Evolutionary conservation across 2,329 filamentous ascomycete species (phyloP).

Genomic region (Pseudocercospora pini-densiflorae): DNA sequence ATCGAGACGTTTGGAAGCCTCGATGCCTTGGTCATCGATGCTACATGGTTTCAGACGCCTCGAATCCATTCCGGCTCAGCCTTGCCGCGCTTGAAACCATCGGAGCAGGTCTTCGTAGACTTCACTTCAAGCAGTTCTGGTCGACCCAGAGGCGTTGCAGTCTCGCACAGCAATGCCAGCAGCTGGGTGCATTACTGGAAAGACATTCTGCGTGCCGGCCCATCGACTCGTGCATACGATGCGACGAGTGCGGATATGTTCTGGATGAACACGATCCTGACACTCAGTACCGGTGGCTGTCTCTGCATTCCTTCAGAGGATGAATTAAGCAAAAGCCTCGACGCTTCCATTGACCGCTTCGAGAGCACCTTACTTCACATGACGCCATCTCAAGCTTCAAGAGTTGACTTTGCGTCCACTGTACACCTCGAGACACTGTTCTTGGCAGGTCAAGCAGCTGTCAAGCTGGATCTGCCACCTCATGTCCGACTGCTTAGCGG

Average conservation of each 20-base stretch:
- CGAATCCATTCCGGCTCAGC: background rate
- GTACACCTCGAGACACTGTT: background rate
- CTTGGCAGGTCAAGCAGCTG: background rate
- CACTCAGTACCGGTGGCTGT: background rate
- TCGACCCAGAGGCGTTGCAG: background rate
- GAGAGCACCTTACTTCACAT: background rate
- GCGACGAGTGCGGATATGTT: background rate
- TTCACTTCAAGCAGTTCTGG: background rate
- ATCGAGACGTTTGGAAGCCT: background rate
- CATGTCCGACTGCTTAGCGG: background rate
- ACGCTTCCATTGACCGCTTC: background rate
- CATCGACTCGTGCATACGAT: constrained; percentile 1
- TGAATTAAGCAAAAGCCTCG: background rate
- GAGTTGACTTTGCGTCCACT: background rate
- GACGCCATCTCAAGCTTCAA: background rate
- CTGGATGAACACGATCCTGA: background rate
- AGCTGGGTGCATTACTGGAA: constrained; percentile 1
- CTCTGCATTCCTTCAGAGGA: background rate
- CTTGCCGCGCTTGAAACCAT: background rate
- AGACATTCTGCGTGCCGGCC: background rate
- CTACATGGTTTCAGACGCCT: background rate
- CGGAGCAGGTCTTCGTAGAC: background rate
- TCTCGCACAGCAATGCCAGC: background rate
- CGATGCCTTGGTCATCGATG: background rate
- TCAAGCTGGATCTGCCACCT: background rate